Base-by-base conservation (phyloP, 345 rosid species). In the Populus simonii region DNA sequence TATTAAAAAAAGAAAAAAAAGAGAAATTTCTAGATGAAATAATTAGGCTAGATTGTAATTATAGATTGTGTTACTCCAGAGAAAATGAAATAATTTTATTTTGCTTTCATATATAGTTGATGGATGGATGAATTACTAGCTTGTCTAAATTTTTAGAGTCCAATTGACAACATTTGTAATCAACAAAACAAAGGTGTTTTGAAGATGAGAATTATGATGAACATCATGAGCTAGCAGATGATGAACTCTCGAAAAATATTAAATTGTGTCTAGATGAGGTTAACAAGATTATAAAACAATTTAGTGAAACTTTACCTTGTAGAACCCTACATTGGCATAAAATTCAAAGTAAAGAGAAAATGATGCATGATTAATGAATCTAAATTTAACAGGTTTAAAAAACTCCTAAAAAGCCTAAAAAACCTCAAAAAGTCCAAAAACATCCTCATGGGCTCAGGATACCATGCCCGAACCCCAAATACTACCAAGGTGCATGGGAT, bases 291-390 rank as follows among this genome's bases (percentile, higher is more conserved):
- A 29, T 73, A 67, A 83, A 86, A 72, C 79, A 76, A 31, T 83
- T 84, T 45, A 59, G 68, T 62, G 83, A 84, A 74, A 70, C 66
- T 86, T 75, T 57, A 68, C 74, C 81, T 39, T 69, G 23, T 29
- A 5, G 87, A 88, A 27, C 89, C 88, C 1, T 78, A 66, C 33
- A 72, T 80, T 39, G 87, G 87, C 59, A 84, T 85, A 89, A 81
- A 86, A 76, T 88, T 88, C 75, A 31, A 72, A 83, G 57, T 84
- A 88, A 15, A 84, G 88, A 75, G 89, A 88, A 39, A 85, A 84
- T 41, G 89, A 31, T 31, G 3, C 33, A 31, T 31, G 33, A 31
- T 31, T 31, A 2, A 31, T 31, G 33, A 31, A 31, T 31, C 33
- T 31, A 31, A 31, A 31, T 31, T 31, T 31, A 31, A 31, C 31